phyloP scores from a whole-genome alignment of 192 early-diverging fungal species.

The Coemansia furcata region DNA sequence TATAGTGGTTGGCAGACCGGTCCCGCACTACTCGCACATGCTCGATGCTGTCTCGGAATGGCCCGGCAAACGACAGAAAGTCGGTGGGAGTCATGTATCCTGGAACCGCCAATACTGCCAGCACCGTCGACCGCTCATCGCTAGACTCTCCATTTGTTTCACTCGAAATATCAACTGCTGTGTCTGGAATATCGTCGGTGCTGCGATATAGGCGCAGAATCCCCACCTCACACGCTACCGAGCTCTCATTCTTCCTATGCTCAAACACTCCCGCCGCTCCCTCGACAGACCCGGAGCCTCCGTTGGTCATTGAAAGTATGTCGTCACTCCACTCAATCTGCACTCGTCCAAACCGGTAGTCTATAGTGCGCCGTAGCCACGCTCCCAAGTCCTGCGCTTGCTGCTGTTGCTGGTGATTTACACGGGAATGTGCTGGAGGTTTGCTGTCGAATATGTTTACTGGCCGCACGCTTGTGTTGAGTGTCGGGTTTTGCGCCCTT shows the following conservation, averaged over 20 bases:
- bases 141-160: not conserved
- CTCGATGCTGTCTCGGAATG: constrained; percentile 62
- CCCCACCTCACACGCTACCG: constrained; percentile 15
- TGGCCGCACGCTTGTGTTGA: not conserved
- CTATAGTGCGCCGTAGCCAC: constrained; percentile 2
- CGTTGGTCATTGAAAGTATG: not conserved
- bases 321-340: constrained; percentile 37
- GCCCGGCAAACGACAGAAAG: constrained; percentile 81
- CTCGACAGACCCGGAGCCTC: not conserved
- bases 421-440: not conserved
- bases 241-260: not conserved
- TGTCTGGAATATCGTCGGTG: not conserved
- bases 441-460: not conserved
- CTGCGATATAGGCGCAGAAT: constrained; percentile 30
- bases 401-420: not conserved
- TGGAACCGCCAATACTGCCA: constrained; percentile 85
- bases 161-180: not conserved
- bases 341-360: constrained; percentile 31
- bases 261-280: constrained; percentile 20
- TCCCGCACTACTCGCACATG: constrained; percentile 82
- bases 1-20: constrained; percentile 79
- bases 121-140: constrained; percentile 18
- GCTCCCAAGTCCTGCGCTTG: constrained; percentile 1
- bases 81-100: constrained; percentile 86
- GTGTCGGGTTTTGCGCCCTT: not conserved